Evolutionary conservation across 1,284 basidiomycete species (phyloP).

Genomic region (Ganoderma multipileum): DNA sequence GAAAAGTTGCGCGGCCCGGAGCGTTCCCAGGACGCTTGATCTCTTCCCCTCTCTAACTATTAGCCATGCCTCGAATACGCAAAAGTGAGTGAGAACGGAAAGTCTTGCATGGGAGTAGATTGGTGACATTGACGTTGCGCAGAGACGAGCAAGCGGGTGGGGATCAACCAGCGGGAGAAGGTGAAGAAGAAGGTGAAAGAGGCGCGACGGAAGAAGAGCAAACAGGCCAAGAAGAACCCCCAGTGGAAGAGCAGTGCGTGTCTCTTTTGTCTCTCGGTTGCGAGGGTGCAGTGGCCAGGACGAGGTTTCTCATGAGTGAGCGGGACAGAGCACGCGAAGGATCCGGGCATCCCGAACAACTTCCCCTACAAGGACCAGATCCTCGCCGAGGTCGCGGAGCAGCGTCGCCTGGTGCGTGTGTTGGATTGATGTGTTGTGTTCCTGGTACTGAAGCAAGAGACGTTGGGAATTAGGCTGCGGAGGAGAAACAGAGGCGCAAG

Average conservation of each 20-base stretch:
- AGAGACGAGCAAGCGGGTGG: slow-evolving; percentile 88
- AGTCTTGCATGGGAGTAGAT: background rate
- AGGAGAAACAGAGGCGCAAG: slow-evolving; percentile 71
- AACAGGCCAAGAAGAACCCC: slow-evolving; percentile 82
- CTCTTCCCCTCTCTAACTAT: background rate
- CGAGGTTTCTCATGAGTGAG: background rate
- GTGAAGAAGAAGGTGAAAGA: slow-evolving; percentile 85
- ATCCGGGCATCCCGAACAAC: slow-evolving; percentile 96
- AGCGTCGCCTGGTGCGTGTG: slow-evolving; percentile 69
- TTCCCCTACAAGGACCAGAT: slow-evolving; percentile 99
- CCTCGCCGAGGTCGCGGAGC: slow-evolving; percentile 87
- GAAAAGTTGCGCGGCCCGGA: slow-evolving; percentile 23
- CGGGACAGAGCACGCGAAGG: slow-evolving; percentile 72
- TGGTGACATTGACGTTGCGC: slow-evolving; percentile 15
- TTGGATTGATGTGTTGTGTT: background rate
- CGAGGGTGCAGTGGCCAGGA: background rate
- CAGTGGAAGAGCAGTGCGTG: slow-evolving; percentile 92
- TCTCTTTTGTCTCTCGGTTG: slow-evolving; percentile 8
- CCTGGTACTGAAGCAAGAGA: background rate
- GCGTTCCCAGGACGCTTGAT: background rate
- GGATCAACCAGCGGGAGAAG: slow-evolving; percentile 78
- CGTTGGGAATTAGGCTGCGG: slow-evolving; percentile 58
- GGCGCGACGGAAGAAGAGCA: slow-evolving; percentile 79
- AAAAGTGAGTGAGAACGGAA: slow-evolving; percentile 60
- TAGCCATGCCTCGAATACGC: slow-evolving; percentile 76